Evolutionary conservation across 106 monocot genomes (phyloP), one percentile per base, ranked within the genome.

Genomic region (Cymbidium sinense): DNA sequence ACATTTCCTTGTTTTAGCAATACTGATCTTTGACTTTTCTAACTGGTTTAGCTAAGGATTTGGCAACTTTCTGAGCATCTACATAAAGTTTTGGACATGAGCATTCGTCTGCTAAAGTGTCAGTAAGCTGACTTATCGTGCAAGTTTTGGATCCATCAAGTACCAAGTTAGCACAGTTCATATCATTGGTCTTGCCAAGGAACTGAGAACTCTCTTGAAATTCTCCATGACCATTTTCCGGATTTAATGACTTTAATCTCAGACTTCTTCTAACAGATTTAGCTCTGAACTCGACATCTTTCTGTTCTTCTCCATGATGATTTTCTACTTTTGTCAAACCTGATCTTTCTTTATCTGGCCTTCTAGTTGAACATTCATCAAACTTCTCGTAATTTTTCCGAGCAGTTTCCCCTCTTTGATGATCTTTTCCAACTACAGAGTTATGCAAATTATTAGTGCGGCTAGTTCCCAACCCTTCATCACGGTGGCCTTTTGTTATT

Each of bases 41-140:
- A 71, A 71, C 37, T 39, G 39, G 71, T 39, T 71, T 29, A 39
- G 23, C 71, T 71, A 29, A 37, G 37, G 34, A 71, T 28, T 69
- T 33, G 13, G 15, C 33, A 69, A 33, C 15, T 15, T 31, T 69
- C 69, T 69, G 31, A 69, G 7, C 29, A 34, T 69, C 69, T 69
- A 4, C 31, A 31, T 17, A 34, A 34, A 34, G 12, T 34, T 13
- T 69, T 69, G 61, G 27, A 62, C 8, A 62, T 25, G 61, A 27
- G 61, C 61, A 7, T 27, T 4, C n/a, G 6, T 35, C 30, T 39
- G 15, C 19, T 71, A 39, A 35, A 39, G 19, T 71, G 37, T 39
- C 37, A 36, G 4, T 20, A 71, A 19, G 71, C 36, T 21, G 71
- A 35, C 39, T 71, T 29, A 19, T 70, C 1, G 15, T 15, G 13